Percentiles rank a stretch among this genome's conserved stretches.
Evolutionary conservation across 1,139 yeast species (phyloP).

Genomic region (Meyerozyma elateridarum): DNA sequence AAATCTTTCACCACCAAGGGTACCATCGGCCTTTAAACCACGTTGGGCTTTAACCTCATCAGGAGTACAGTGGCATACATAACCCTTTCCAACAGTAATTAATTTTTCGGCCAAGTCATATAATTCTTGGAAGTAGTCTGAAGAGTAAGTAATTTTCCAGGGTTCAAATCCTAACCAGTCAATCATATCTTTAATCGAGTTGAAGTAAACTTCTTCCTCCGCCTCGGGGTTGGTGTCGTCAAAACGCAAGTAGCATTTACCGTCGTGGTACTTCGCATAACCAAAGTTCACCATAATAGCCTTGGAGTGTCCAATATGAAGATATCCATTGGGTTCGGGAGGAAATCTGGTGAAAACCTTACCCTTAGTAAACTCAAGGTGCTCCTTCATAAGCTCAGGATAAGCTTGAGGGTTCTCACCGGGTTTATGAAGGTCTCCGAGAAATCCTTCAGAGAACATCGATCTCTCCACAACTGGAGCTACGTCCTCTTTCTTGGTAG

Average conservation of each 20-base stretch:
- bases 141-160: slow-evolving; percentile 90
- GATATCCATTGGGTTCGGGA: slow-evolving; percentile 95
- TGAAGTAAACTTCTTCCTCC: slow-evolving; percentile 88
- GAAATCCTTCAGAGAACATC: slow-evolving; percentile 93
- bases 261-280: slow-evolving; percentile 78
- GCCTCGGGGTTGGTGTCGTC: slow-evolving; percentile 99
- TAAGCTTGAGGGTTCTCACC: slow-evolving; percentile 91
- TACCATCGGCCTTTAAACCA: slow-evolving; percentile 87
- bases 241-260: slow-evolving; percentile 84
- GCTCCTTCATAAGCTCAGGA: slow-evolving; percentile 80
- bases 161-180: slow-evolving; percentile 93
- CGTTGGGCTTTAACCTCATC: slow-evolving; percentile 88
- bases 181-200: slow-evolving; percentile 77
- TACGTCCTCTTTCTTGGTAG: slow-evolving; percentile 20
- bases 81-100: slow-evolving; percentile 67
- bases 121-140: slow-evolving; percentile 87
- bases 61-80: slow-evolving; percentile 90
- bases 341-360: slow-evolving; percentile 92
- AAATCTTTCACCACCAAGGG: slow-evolving; percentile 85
- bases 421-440: slow-evolving; percentile 91
- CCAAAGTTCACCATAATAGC: slow-evolving; percentile 98
- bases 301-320: slow-evolving; percentile 97
- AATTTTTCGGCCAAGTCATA: slow-evolving; percentile 83
- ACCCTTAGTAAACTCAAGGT: slow-evolving; percentile 72
- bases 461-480: slow-evolving; percentile 45